Percentiles rank a stretch among this genome's conserved stretches.
Conservation (phyloP, 2,329 filamentous ascomycete species). For the Aureobasidium sp. region DNA sequence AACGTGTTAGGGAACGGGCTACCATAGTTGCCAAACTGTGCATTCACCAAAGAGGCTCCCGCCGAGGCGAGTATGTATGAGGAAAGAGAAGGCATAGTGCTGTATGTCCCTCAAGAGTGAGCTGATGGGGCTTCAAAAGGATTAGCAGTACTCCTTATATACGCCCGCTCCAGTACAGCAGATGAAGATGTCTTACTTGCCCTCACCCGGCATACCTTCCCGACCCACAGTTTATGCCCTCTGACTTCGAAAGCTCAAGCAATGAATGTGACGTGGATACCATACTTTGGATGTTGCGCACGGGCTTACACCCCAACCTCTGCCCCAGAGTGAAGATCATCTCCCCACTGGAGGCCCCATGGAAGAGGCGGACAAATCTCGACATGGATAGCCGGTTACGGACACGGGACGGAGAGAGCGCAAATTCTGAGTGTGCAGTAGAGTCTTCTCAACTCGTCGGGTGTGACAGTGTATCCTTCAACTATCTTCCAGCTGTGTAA, state of each 20-base stretch:
- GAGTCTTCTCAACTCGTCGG: too few relatives aligned
- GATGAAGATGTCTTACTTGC: conserved; percentile 1
- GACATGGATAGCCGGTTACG: background rate
- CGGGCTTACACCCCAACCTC: conserved; percentile 2
- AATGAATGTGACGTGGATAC: conserved; percentile 15
- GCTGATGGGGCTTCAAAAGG: background rate
- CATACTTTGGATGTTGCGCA: conserved; percentile 3
- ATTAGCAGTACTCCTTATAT: conserved; percentile 3
- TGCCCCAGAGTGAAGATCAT: conserved; percentile 13
- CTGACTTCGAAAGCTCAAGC: background rate
- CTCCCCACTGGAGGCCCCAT: conserved; percentile 16
- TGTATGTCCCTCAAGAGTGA: conserved; percentile 2
- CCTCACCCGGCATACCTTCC: background rate
- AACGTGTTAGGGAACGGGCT: conserved; percentile 23
- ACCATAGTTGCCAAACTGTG: conserved; percentile 19
- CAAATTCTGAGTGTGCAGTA: too few relatives aligned
- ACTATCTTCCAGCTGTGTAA: too few relatives aligned
- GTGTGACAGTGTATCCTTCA: too few relatives aligned
- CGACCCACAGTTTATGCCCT: conserved; percentile 6
- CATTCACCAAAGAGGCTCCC: conserved; percentile 15
- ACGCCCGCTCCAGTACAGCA: background rate
- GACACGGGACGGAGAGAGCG: background rate
- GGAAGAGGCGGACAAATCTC: background rate
- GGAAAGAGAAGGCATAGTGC: conserved; percentile 10
- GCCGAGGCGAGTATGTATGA: conserved; percentile 16